Percentiles rank a stretch among this genome's conserved stretches.
phyloP scores from a whole-genome alignment of 768 basidiomycete genomes.

The Cubamyces sp. region DNA sequence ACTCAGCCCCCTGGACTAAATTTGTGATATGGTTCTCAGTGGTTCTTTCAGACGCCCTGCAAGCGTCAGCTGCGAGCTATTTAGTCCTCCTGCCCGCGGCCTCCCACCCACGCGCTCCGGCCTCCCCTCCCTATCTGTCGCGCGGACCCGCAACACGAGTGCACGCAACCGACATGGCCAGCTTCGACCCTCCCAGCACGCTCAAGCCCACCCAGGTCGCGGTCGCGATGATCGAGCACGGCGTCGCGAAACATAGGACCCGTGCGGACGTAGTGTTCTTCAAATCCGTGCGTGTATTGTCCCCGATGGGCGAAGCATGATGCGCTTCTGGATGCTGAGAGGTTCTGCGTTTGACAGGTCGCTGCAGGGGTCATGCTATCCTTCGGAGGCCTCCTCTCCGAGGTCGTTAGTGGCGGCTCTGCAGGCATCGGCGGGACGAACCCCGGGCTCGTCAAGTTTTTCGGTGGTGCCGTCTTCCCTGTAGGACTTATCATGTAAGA shows the following conservation, averaged over 20 bases:
- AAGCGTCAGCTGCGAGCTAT: constrained; percentile 17
- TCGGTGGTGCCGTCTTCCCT: constrained; percentile 73
- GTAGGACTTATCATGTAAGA: constrained; percentile 76
- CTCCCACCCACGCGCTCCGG: constrained; percentile 7
- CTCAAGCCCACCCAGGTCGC: constrained; percentile 65
- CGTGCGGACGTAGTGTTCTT: constrained; percentile 63
- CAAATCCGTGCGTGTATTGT: constrained; percentile 59
- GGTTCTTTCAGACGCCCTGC: constrained; percentile 16
- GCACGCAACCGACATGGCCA: constrained; percentile 14
- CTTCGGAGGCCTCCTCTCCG: constrained; percentile 67
- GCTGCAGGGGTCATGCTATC: constrained; percentile 75
- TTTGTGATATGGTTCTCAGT: constrained; percentile 7
- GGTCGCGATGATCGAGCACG: constrained; percentile 55
- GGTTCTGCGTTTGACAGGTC: constrained; percentile 45
- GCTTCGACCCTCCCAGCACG: constrained; percentile 44
- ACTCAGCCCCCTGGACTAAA: constrained; percentile 16
- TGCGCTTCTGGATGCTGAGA: background rate
- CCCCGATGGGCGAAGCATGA: background rate
- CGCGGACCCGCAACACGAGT: constrained; percentile 1
- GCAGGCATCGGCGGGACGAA: constrained; percentile 51
- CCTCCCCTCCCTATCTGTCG: background rate
- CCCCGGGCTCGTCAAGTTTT: constrained; percentile 68
- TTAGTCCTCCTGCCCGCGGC: constrained; percentile 7
- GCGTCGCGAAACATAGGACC: constrained; percentile 65
- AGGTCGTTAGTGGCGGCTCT: constrained; percentile 65